Base-by-base conservation (phyloP, 148 eudicot genomes). In the Pouteria glomerata region DNA sequence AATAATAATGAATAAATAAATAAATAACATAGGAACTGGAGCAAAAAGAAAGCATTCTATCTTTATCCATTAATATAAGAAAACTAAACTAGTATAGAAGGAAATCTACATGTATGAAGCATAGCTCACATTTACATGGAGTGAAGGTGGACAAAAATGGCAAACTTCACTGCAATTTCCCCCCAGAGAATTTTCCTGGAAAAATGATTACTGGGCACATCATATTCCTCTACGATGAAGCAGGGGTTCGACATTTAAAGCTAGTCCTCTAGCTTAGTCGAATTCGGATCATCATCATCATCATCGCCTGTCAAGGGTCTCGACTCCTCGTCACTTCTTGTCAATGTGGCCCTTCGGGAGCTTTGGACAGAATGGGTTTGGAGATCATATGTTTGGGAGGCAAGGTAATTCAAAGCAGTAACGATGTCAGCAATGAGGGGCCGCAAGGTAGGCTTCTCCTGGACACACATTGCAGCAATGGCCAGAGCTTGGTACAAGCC, bases 401-500 rank as follows among this genome's bases (percentile, higher is more conserved):
- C 86, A 34, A 92, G 88, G 79, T 86, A 92, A 58, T 77, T 85
- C 23, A 92, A 63, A 69, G 97, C 95, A 0, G 85, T 87, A 33
- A 92, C 97, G 3, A 89, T 80, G 56, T 92, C 97, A n/a, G 82
- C 84, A 78, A 87, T 71, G 11, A 73, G 73, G 14, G 97, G 97
- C 51, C 97, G 75, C 86, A 78, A 23, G 63, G 42, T 77, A 35
- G 97, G 88, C 42, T 87, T 76, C 65, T 87, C 95, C 31, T 89
- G 90, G 35, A 89, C 86, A 58, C 95, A 92, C 97, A 87, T 83
- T 73, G 92, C 92, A 10, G 95, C 89, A 26, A 92, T 78, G 59
- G 95, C 89, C 42, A 92, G 84, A 14, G 90, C 95, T 74, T 89
- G 95, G 73, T 87, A 87, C 73, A 92, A 76, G 8, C 90, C 92